A percentile compares a stretch with the other conserved stretches of the same genome.
Conservation (phyloP, 176 grass and related monocot species). For the Triticum turgidum region DNA sequence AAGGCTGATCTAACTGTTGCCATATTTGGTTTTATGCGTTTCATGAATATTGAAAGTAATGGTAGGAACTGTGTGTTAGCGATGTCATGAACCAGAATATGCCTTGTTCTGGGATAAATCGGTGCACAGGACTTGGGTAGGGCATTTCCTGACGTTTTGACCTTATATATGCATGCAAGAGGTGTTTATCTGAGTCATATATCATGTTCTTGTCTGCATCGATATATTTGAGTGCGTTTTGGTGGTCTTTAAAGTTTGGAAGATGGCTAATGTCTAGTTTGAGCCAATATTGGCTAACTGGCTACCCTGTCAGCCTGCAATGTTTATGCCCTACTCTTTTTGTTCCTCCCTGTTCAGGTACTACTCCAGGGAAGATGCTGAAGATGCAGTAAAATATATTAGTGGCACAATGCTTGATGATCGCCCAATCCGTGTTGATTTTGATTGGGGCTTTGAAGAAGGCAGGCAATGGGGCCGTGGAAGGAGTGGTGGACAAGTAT, state of each 20-base stretch:
- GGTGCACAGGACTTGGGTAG: constrained; percentile 4
- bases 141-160: not conserved
- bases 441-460: constrained; percentile 68
- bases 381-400: constrained; percentile 98
- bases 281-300: not conserved
- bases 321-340: not conserved
- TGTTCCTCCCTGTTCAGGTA: constrained; percentile 50
- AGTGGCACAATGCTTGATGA: constrained; percentile 97
- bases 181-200: not conserved
- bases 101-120: constrained; percentile 17
- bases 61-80: not conserved
- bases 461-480: constrained; percentile 92
- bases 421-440: constrained; percentile 86
- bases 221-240: not conserved
- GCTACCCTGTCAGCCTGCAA: not conserved
- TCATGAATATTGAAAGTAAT: not conserved
- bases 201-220: not conserved
- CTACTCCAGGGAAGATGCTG: constrained; percentile 95
- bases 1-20: not conserved
- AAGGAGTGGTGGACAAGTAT: constrained; percentile 92
- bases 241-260: not conserved
- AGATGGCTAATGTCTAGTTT: constrained; percentile 6
- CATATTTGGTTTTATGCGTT: not conserved
- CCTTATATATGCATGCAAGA: not conserved
- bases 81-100: not conserved